Evolutionary conservation across 331 rosid genomes (phyloP), one percentile per base, ranked within the genome.

Genomic region (Acacia concinna): DNA sequence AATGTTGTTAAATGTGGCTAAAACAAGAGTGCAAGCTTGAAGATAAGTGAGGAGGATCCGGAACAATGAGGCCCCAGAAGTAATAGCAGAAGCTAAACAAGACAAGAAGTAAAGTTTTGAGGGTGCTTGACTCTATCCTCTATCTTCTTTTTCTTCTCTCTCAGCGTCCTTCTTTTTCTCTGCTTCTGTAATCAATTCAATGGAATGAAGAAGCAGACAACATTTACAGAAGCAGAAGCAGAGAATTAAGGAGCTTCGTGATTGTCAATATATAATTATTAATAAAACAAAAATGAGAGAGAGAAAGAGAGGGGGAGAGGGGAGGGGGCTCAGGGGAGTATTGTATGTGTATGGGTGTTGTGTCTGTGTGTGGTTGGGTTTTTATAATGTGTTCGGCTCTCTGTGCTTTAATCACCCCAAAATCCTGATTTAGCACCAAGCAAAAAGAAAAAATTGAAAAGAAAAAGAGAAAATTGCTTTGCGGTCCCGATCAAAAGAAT

Each of bases 1-100:
- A 86, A 88, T 83, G 86, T 78, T 81, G 86, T 86, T 85, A 34
- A 81, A 81, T 75, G 67, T 68, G 40, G 71, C 81, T 65, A 46
- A 86, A 59, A 54, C 21, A 17, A 49, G 23, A 82, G 76, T 73
- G 11, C 3, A 44, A 84, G 75, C 84, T 21, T 32, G 78, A 75
- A 73, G 74, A 75, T 68, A 63, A 83, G 67, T 56, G 77, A 75
- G 79, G 74, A 23, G 60, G 90, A 84, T 89, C 83, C 82, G 67
- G 77, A 76, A 32, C 32, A 80, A 78, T 18, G 73, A 74, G 77
- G 25, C 44, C 62, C 62, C 68, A 65, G 54, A 84, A 76, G 67
- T 65, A 51, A 44, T 6, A 7, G 68, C 11, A 6, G 38, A 17
- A 62, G 40, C 38, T 69, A 31, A 54, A 44, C 49, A 25, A 5